Evolutionary conservation across 371 early-diverging fungal species (phyloP).

Genomic region (Apophysomyces variabilis): DNA sequence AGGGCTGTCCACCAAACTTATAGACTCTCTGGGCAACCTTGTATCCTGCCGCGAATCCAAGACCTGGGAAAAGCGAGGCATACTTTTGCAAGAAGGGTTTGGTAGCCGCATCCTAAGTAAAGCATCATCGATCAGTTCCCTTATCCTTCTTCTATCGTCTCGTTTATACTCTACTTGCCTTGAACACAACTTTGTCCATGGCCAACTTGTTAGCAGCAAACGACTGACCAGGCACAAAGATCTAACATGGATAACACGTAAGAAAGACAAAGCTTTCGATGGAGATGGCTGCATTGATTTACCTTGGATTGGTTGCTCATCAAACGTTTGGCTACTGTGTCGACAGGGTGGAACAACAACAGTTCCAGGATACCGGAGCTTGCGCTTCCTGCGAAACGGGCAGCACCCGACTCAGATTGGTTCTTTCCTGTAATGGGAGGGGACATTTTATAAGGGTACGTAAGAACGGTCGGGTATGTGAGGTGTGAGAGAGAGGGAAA

Average conservation of each 20-base stretch:
- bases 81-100: slow-evolving; percentile 81
- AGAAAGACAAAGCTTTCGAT: not conserved
- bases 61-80: slow-evolving; percentile 94
- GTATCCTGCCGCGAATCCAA: slow-evolving; percentile 97
- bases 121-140: not conserved
- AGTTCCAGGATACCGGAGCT: slow-evolving; percentile 94
- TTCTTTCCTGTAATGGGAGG: slow-evolving; percentile 63
- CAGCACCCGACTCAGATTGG: slow-evolving; percentile 80
- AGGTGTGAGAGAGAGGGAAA: slow-evolving; percentile 13
- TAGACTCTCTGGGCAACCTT: slow-evolving; percentile 95
- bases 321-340: slow-evolving; percentile 97
- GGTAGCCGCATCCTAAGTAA: slow-evolving; percentile 73
- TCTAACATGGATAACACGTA: slow-evolving; percentile 31
- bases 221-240: slow-evolving; percentile 65
- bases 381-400: slow-evolving; percentile 90
- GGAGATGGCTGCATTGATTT: slow-evolving; percentile 14
- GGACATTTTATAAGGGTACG: slow-evolving; percentile 44
- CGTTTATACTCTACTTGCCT: slow-evolving; percentile 48
- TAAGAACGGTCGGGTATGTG: not conserved
- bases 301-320: slow-evolving; percentile 93
- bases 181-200: slow-evolving; percentile 83
- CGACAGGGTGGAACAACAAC: slow-evolving; percentile 96
- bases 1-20: slow-evolving; percentile 98
- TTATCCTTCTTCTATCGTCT: not conserved
- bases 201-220: slow-evolving; percentile 62